Evolutionary conservation across 2,329 filamentous ascomycete species (phyloP), one percentile per base, ranked within the genome.

Genomic region (Beauveria bassiana): DNA sequence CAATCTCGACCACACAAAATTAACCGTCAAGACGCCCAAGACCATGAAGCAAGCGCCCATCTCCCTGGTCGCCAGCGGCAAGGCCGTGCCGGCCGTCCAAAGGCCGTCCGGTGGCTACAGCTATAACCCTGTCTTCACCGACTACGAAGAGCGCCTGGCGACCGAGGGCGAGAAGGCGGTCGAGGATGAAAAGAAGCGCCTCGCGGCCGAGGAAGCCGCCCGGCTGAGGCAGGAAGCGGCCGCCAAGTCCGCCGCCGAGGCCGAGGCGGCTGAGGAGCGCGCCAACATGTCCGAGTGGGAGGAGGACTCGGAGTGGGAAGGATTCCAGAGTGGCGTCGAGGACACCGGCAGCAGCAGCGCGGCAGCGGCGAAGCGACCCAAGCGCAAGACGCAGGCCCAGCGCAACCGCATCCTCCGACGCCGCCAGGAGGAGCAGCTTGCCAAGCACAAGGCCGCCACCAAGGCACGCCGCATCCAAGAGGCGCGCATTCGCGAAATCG

Each of bases 251-350:
- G 86, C 88, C 20, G 90, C 88, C 2, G 84, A 89, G 67, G 87
- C 89, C 2, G 88, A 92, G 55, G 89, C 90, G 18, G 87, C 86
- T 0, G 86, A 90, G 69, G 82, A 84, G 64, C 84, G 82, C 53
- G 83, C 82, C 3, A 81, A 87, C 55, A 70, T 88, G 62, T 87
- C 84, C 0, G 85, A 86, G 72, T 93, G 85, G 79, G 91, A 96
- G 63, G 90, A 93, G 68, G 93, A 96, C 71, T 95, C 90, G 52
- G 92, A 90, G 16, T 97, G 92, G 91, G 93, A 93, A 73, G 90
- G 90, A 0, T 86, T 91, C 66, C 88, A 96, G 77, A 96, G 91
- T 71, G 92, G 91, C 61, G 84, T 82, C 10, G 88, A 91, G 67
- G 88, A 90, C 38, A 70, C 75, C 64, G 12, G 34, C 34, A 34